These are phyloP conservation scores for Laetiporus sulphureus DNA, from an alignment of 1,284 basidiomycete genomes.

Conservation along the genomic window DNA sequence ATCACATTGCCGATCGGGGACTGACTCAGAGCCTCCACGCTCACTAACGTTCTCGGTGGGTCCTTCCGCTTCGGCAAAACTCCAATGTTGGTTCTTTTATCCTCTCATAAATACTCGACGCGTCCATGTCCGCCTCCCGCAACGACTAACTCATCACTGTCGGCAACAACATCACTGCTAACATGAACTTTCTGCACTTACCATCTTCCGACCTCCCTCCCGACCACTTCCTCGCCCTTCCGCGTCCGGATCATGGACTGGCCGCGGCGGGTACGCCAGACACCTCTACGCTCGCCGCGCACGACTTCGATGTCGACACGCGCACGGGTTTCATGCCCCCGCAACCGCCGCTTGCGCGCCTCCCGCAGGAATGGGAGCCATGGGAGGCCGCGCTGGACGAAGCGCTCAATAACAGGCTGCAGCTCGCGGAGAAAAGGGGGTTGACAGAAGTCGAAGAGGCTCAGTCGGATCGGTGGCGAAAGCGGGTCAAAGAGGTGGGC, in stretches of 20 bases:
- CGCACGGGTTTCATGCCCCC: constrained; percentile 91
- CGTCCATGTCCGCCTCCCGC: background rate
- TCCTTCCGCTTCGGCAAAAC: background rate
- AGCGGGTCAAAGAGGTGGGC: constrained; percentile 49
- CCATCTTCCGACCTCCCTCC: constrained; percentile 23
- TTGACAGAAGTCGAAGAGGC: constrained; percentile 38
- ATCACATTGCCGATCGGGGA: background rate
- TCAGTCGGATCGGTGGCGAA: constrained; percentile 56
- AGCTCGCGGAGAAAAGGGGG: constrained; percentile 45
- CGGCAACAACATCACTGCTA: background rate
- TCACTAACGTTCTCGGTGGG: background rate
- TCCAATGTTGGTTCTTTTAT: background rate
- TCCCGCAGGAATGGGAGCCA: constrained; percentile 55
- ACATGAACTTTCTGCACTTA: constrained; percentile 4
- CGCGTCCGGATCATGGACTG: constrained; percentile 43
- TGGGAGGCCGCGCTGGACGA: constrained; percentile 65
- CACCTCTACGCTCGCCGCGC: constrained; percentile 82
- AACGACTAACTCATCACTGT: background rate
- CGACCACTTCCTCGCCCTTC: constrained; percentile 61
- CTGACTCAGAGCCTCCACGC: background rate
- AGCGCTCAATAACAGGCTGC: constrained; percentile 44
- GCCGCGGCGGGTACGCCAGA: constrained; percentile 48
- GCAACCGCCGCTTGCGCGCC: constrained; percentile 59
- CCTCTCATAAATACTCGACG: background rate
- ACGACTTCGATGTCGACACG: constrained; percentile 94